Percentiles rank a stretch among this genome's conserved stretches.
Evolutionary conservation across 495 filamentous ascomycete species (phyloP).

Genomic region (Neurospora sp.): DNA sequence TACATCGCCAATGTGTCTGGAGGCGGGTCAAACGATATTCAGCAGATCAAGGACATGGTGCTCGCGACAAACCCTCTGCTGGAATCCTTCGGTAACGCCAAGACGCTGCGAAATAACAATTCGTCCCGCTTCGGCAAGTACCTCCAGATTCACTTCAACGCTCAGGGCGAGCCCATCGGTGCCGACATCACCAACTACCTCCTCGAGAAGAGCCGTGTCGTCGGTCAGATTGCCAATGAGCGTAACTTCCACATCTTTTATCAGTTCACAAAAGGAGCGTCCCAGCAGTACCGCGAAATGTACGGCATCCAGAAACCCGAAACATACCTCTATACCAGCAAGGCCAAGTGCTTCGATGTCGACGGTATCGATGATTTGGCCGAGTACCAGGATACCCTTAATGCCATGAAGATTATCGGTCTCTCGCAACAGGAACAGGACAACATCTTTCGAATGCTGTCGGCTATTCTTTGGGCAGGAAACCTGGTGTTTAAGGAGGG

Average conservation of each 20-base stretch:
- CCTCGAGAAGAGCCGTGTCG: slow-evolving; percentile 89
- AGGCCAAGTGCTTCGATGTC: slow-evolving; percentile 89
- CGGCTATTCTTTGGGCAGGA: slow-evolving; percentile 87
- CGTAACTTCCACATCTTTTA: slow-evolving; percentile 99
- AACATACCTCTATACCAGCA: slow-evolving; percentile 90
- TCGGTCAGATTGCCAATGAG: slow-evolving; percentile 91
- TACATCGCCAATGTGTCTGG: slow-evolving; percentile 97
- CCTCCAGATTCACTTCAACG: slow-evolving; percentile 93
- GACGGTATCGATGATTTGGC: slow-evolving; percentile 83
- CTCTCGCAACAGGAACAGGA: slow-evolving; percentile 85
- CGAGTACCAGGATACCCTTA: slow-evolving; percentile 85
- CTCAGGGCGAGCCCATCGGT: slow-evolving; percentile 84
- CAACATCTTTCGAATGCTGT: slow-evolving; percentile 92
- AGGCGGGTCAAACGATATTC: slow-evolving; percentile 80
- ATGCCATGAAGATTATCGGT: slow-evolving; percentile 93
- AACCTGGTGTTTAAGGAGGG: slow-evolving; percentile 86
- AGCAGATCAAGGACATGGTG: slow-evolving; percentile 98
- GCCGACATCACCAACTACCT: slow-evolving; percentile 98
- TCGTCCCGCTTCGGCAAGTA: slow-evolving; percentile 98
- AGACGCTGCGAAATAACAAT: slow-evolving; percentile 97
- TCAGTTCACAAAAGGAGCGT: slow-evolving; percentile 92
- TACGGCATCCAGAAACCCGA: slow-evolving; percentile 88
- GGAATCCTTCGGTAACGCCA: slow-evolving; percentile 97
- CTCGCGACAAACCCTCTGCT: slow-evolving; percentile 94
- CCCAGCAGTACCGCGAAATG: slow-evolving; percentile 69